Base-by-base conservation (phyloP, 2,329 filamentous ascomycete species). In the Alternaria alternata region DNA sequence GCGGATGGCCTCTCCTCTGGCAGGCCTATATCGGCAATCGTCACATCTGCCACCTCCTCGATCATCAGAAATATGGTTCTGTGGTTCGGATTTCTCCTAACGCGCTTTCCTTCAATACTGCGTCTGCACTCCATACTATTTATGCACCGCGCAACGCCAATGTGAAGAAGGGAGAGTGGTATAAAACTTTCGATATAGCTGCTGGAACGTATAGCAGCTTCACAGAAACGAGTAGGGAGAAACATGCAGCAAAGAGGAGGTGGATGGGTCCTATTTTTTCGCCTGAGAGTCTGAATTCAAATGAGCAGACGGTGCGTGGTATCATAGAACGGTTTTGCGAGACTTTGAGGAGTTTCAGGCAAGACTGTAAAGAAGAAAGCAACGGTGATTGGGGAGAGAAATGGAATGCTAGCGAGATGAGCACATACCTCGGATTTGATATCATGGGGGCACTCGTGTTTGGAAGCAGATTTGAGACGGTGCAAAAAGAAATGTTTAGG, bases 131-230 rank as follows among this genome's bases (percentile, higher is more conserved):
- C n/a, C 65, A 62, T 49, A 64, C 69, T 20, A 74, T 75, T 12
- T 73, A 74, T 30, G 69, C 66, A 3, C 57, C 65, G 12, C 73
- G 76, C 65, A 75, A 74, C 36, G 75, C 79, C 38, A 81, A 83
- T 64, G 78, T 83, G 16, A 75, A 79, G 41, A 84, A 84, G 60
- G 77, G 79, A 5, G 71, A 78, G 41, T 82, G 79, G 66, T 84
- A 84, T 64, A 75, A 75, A 26, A 79, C 81, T 4, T 81, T 83
- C 61, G 76, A 78, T 20, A 71, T 78, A 4, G 75, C 74, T 11
- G 75, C 76, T 12, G 73, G 77, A 51, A 68, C 76, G 26, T 75
- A 75, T 63, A 81, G 74, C 59, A 81, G 78, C 3, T 77, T 81
- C 62, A 78, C 72, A 14, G 69, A 76, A 18, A 81, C 78, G 6